These are phyloP conservation scores for Neurospora sp. DNA, from an alignment of 495 filamentous ascomycete genomes.

Conservation along the genomic window DNA sequence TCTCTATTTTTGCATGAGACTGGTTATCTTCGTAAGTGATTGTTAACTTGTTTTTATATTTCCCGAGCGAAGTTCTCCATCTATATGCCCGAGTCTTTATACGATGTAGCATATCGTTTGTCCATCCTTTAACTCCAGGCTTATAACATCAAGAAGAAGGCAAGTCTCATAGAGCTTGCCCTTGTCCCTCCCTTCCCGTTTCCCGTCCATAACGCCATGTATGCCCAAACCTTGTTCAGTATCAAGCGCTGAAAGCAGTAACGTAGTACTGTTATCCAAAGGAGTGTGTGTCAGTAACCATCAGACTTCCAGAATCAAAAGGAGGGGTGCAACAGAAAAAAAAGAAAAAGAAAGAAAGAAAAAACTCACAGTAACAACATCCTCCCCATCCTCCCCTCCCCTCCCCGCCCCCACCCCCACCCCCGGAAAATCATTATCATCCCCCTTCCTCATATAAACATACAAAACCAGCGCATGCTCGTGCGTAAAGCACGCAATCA, in stretches of 20 bases:
- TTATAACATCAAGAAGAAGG: background rate
- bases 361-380: background rate
- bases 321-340: no score
- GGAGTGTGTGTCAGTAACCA: background rate
- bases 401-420: background rate
- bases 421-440: slow-evolving; percentile 37
- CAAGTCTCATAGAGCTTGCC: background rate
- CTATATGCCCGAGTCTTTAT: background rate
- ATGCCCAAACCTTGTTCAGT: background rate
- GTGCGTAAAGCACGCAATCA: slow-evolving; percentile 74
- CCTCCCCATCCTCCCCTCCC: background rate
- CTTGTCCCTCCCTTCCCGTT: background rate
- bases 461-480: slow-evolving; percentile 87
- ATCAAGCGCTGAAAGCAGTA: slow-evolving; percentile 7
- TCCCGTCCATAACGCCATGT: background rate
- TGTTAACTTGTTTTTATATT: no score
- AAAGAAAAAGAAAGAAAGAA: no score
- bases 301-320: background rate
- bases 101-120: background rate
- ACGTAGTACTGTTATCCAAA: slow-evolving; percentile 7
- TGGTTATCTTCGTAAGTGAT: no score
- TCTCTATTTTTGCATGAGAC: no score
- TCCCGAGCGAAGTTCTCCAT: background rate
- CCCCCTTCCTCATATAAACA: slow-evolving; percentile 70
- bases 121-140: background rate